Evolutionary conservation across 306 rosid species (phyloP), one percentile per base, ranked within the genome.

Genomic region (Malus orientalis): DNA sequence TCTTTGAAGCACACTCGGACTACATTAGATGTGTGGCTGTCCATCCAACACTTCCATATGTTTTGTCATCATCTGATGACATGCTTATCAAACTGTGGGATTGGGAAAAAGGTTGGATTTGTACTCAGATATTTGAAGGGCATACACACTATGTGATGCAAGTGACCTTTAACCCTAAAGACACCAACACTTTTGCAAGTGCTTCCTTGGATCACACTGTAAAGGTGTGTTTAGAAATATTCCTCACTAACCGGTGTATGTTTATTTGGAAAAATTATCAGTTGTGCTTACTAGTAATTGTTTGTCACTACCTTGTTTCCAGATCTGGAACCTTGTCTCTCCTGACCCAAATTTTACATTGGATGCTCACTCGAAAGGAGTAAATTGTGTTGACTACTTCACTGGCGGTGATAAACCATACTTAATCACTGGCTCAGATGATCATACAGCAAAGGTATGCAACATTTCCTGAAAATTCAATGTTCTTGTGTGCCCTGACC

Each of bases 31-130:
- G 99, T 81, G 99, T 95, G 85, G 92, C 99, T 30, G 99, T 95
- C 73, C 99, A 95, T 84, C 99, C 97, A 55, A 89, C 91, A 60
- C 99, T 92, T 87, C 97, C 99, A 36, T 95, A 88, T 75, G 93
- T 95, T 74, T 86, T 95, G 81, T 95, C 99, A 67, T 90, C 99
- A 60, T 95, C 99, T 18, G 98, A 96, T 82, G 99, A 96, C 87
- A 96, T 92, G 99, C 97, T 92, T 81, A 96, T 93, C 83, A 96
- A 96, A 85, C 97, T 96, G 61, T 96, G 99, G 99, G 98, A 96
- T 81, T 96, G 98, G 98, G 99, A 96, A 67, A 96, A 93, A 77
- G 96, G 97, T 75, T 96, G 98, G 98, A 80, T 80, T 78, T 96
- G 99, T 71, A 96, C 94, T 83, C 99, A 96, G 86, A 91, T 96